Base-by-base conservation (phyloP, 2,329 filamentous ascomycete species). In the Diaporthe ilicicola region DNA sequence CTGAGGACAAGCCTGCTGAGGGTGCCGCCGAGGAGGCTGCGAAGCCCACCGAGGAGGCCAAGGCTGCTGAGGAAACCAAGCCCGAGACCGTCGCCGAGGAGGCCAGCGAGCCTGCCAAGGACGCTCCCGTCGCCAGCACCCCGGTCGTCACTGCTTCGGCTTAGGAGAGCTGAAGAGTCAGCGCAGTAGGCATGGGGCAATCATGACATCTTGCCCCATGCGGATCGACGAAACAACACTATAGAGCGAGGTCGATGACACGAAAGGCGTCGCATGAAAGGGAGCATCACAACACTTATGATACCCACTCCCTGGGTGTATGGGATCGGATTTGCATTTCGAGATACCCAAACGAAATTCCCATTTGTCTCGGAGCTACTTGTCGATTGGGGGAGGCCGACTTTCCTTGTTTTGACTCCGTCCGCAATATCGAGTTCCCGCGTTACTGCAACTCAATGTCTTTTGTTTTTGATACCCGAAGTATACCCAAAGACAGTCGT, bases 301-400 rank as follows among this genome's bases (percentile, higher is more conserved):
- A 72, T 72, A 73, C 70, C 72, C 72, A 70, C 67, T 67, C 66
- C 70, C 67, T 68, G 70, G 70, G 72, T 70, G 70, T 72, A 72
- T 61, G 67, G 84, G 81, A 83, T 81, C 84, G 83, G 84, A 83
- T 85, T 82, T 87, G 86, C 85, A 87, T 88, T 87, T 87, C 83
- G 83, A 86, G 85, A 87, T 86, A 87, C 85, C 85, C 85, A 84
- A 82, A 84, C 82, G 69, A 80, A 82, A 72, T 73, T 76, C 84
- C 82, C 85, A 83, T 81, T 82, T 83, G 72, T 73, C 72, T 72
- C 72, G 69, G 72, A 72, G 70, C 72, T 69, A 66, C 66, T 72
- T 67, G 51, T 72, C 69, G 65, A 44, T 56, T 67, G 70, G 70
- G 59, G 69, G 61, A 72, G 71, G 59, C 62, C 61, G 70, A 69